Percentiles rank a stretch among this genome's conserved stretches.
Evolutionary conservation across 345 rosid genomes (phyloP).

Genomic region (Corymbia maculata): DNA sequence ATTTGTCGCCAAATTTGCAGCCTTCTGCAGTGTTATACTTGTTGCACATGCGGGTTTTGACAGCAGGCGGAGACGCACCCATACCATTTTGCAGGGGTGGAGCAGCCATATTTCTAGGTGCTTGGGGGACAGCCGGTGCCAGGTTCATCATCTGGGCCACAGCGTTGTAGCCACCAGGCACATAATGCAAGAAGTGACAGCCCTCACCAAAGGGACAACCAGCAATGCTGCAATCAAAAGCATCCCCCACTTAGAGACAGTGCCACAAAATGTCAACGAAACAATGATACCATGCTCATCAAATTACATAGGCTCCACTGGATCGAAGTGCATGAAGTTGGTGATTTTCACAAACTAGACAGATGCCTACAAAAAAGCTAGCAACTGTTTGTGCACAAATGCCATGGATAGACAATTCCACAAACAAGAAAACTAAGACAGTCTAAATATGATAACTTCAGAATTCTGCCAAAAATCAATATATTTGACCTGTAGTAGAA

Average conservation of each 20-base stretch:
- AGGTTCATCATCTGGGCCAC: slow-evolving; percentile 75
- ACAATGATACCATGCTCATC: background rate
- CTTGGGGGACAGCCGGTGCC: slow-evolving; percentile 26
- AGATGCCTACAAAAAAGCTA: background rate
- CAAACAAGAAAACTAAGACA: background rate
- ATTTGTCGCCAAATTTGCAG: slow-evolving; percentile 68
- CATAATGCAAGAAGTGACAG: slow-evolving; percentile 79
- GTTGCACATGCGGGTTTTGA: slow-evolving; percentile 57
- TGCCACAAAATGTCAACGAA: background rate
- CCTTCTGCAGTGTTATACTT: slow-evolving; percentile 50
- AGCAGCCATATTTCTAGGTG: slow-evolving; percentile 34
- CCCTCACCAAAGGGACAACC: slow-evolving; percentile 94
- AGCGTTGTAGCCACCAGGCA: slow-evolving; percentile 78
- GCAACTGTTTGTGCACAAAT: background rate
- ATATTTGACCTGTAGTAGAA: background rate
- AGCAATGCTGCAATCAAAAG: slow-evolving; percentile 44
- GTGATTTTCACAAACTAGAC: background rate
- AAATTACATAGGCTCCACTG: background rate
- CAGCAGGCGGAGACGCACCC: slow-evolving; percentile 17
- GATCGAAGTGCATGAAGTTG: background rate
- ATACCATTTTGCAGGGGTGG: slow-evolving; percentile 28
- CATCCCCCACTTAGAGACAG: background rate
- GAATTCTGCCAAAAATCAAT: background rate
- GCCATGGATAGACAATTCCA: background rate
- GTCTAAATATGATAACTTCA: background rate